Base-by-base conservation (phyloP, 164 flowering plant genomes). In the Santalum album region DNA sequence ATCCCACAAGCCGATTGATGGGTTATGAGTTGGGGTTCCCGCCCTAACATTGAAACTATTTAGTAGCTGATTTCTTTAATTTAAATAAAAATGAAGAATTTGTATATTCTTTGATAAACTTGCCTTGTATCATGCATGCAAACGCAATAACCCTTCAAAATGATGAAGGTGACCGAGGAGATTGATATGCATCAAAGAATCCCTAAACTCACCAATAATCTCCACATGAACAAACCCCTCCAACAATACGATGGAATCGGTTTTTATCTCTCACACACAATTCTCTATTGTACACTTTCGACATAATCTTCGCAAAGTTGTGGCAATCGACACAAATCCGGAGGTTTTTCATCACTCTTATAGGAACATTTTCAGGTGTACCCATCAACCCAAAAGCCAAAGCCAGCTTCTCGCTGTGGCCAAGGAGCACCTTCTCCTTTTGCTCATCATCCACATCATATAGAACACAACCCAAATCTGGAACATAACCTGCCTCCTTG, bases 361-460 rank as follows among this genome's bases (percentile, higher is more conserved):
- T 47, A 1, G 83, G 71, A 12, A 42, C 58, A 46, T 72, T 66
- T 23, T 67, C 68, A 36, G 69, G 51, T 17, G 70, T 65, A 55
- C 50, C 59, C 6, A 80, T 64, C 47, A 83, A 56, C 1, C 80
- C 82, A 50, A 74, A 74, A 39, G 80, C 75, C 71, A 83, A 61
- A 6, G 89, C 86, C 54, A 80, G 61, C 44, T 80, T 83, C 42
- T 83, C 82, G 57, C 84, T 77, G 43, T 80, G 86, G 25, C 76
- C 79, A 17, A 77, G 60, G 12, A 80, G 76, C 18, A 76, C 66
- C 60, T 72, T 78, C 69, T 75, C 82, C 61, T 80, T 83, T 62
- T 78, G 80, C 71, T 78, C 86, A 40, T 80, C 82, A 47, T 83
- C 90, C 54, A 77, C 86, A 53, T 80, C 90, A 56, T 78, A 53